phyloP scores from a whole-genome alignment of 805 yeast genomes.

The Wickerhamomyces xylosicus region DNA sequence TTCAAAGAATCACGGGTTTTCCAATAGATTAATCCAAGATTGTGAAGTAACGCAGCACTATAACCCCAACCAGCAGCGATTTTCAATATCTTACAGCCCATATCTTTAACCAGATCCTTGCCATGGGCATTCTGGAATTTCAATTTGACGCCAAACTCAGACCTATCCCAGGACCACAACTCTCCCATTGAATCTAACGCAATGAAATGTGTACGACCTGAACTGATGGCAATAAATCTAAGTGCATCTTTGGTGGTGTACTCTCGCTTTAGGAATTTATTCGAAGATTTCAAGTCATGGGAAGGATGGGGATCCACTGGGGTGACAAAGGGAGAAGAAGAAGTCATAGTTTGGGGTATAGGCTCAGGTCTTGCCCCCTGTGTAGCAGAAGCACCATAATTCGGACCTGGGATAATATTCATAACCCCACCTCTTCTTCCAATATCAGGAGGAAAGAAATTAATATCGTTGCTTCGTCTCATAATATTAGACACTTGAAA shows the following conservation, averaged over 20 bases:
- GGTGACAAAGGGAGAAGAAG: neutral
- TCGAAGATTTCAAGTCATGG: neutral
- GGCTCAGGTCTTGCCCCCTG: neutral
- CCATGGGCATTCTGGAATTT: conserved; percentile 23
- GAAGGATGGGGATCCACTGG: neutral
- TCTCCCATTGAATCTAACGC: conserved; percentile 41
- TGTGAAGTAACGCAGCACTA: conserved; percentile 36
- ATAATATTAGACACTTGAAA: conserved; percentile 3
- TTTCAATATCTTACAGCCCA: conserved; percentile 27
- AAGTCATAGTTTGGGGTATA: neutral
- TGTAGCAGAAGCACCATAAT: neutral
- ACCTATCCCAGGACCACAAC: conserved; percentile 55
- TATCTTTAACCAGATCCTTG: conserved; percentile 17
- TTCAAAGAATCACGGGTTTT: conserved; percentile 22
- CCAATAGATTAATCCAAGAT: conserved; percentile 55
- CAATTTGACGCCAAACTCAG: conserved; percentile 32
- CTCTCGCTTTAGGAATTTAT: conserved; percentile 10
- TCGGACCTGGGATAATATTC: neutral
- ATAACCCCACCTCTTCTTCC: neutral
- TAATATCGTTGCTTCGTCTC: conserved; percentile 1
- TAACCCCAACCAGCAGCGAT: conserved; percentile 62
- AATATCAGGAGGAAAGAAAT: neutral
- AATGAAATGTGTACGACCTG: conserved; percentile 57
- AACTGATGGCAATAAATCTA: conserved; percentile 37
- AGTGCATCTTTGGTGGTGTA: conserved; percentile 14